Evolutionary conservation across 768 basidiomycete genomes (phyloP).

Genomic region (Lentinus brumalis): DNA sequence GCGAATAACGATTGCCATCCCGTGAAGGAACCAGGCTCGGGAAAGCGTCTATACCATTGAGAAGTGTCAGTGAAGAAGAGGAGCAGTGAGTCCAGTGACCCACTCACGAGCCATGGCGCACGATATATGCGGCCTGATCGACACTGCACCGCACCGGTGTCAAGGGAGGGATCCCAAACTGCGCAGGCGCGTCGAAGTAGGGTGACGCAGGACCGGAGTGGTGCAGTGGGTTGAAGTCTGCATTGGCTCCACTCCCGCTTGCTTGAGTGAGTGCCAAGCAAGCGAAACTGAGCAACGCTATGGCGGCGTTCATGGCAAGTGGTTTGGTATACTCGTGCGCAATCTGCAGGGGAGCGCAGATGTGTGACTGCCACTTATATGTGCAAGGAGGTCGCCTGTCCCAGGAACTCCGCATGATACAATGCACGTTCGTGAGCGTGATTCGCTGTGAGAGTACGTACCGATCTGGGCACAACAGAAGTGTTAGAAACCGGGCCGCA

Average conservation of each 20-base stretch:
- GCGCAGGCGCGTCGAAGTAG: constrained; percentile 45
- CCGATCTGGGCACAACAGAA: not conserved
- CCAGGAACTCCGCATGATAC: not conserved
- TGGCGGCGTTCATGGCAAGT: not conserved
- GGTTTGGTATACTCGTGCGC: not conserved
- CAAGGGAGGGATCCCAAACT: constrained; percentile 33
- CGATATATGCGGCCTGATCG: constrained; percentile 46
- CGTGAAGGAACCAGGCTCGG: constrained; percentile 41
- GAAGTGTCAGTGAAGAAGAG: not conserved
- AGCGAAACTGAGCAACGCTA: not conserved
- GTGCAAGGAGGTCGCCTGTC: not conserved
- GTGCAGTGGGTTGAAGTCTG: constrained; percentile 39
- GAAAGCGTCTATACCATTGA: constrained; percentile 35
- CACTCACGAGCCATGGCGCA: constrained; percentile 45
- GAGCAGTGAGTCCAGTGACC: too few species aligned
- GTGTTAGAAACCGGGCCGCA: not conserved
- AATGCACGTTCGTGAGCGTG: constrained; percentile 4
- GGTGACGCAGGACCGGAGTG: constrained; percentile 47
- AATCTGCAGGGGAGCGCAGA: too few species aligned
- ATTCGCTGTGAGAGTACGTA: not conserved
- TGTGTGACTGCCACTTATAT: too few species aligned
- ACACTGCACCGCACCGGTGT: constrained; percentile 43
- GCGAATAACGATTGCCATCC: constrained; percentile 41
- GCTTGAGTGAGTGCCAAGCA: not conserved
- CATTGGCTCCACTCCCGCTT: not conserved